Base-by-base conservation (phyloP, 768 basidiomycete species). In the Pulveroboletus sp. region DNA sequence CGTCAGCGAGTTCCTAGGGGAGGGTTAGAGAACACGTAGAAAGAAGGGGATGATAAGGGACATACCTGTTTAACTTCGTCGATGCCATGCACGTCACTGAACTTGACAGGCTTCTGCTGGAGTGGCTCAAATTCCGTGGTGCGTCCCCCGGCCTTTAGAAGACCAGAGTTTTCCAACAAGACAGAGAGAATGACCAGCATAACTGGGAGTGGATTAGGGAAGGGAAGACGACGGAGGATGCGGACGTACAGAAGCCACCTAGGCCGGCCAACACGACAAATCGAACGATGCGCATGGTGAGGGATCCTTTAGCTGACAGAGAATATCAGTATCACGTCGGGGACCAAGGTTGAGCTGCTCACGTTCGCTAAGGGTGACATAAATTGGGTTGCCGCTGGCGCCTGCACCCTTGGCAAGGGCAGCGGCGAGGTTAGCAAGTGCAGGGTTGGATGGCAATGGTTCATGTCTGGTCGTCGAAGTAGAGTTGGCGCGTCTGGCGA, bases 41-140 rank as follows among this genome's bases (percentile, higher is more conserved):
- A 3, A 21, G 3, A 21, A 9, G 5, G 14, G 38, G 47, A 33
- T 50, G 37, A 46, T 18, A 30, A 27, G n/a, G 51, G n/a, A 67
- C 76, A 37, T 45, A 86, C 93, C 63, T 87, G 82, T 70, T 98
- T 98, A 32, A 89, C 96, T 69, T 99, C 96, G 58, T 98, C 96
- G 26, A 95, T 88, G 28, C 96, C 96, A 57, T 98, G 94, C 6
- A 99, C 93, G 69, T 99, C 96, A 55, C 81, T 84, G 64, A 99
- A 98, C 60, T 81, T 93, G 69, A 94, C 86, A 1, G 81, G 75
- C 60, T 89, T 90, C 28, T 85, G 89, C 64, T 86, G 78, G 3
- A 79, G 71, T 7, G 91, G 87, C 58, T 93, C 86, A 61, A 93
- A 97, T 59, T 94, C 85, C 26, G 84, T 71, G 52, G 86, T 83